phyloP scores from a whole-genome alignment of 169 alveolate species.

The Plasmodium adleri region DNA sequence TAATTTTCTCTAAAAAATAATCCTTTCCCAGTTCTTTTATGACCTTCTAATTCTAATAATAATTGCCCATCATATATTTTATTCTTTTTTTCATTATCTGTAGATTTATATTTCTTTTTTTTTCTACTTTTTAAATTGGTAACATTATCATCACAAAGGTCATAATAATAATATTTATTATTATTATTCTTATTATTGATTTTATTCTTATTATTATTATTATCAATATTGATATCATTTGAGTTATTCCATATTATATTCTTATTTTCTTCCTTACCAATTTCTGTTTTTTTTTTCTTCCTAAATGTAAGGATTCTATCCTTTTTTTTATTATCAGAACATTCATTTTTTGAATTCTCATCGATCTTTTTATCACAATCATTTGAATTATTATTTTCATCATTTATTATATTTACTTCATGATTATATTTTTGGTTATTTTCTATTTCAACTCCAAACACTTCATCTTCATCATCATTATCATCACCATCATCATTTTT shows the following conservation, averaged over 20 bases:
- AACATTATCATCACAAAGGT: background rate
- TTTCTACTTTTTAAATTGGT: background rate
- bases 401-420: background rate
- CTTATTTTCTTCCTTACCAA: conserved; percentile 37
- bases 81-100: background rate
- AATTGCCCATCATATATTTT: conserved; percentile 54
- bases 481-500: background rate
- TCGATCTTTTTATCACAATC: background rate
- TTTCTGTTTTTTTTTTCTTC: conserved; percentile 28
- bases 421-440: too few species aligned
- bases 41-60: conserved; percentile 41
- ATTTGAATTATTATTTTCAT: background rate
- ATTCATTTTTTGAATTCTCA: conserved; percentile 29
- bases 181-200: too few species aligned
- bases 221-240: too few species aligned
- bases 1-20: conserved; percentile 41
- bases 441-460: too few species aligned
- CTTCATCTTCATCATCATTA: too few species aligned
- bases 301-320: conserved; percentile 33
- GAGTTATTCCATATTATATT: too few species aligned
- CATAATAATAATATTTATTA: too few species aligned
- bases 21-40: conserved; percentile 61
- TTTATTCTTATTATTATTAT: too few species aligned
- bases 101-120: background rate
- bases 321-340: conserved; percentile 27